A percentile compares a stretch with the other conserved stretches of the same genome.
phyloP scores from a whole-genome alignment of 257 asterid genomes.

The Solanum chmielewskii region DNA sequence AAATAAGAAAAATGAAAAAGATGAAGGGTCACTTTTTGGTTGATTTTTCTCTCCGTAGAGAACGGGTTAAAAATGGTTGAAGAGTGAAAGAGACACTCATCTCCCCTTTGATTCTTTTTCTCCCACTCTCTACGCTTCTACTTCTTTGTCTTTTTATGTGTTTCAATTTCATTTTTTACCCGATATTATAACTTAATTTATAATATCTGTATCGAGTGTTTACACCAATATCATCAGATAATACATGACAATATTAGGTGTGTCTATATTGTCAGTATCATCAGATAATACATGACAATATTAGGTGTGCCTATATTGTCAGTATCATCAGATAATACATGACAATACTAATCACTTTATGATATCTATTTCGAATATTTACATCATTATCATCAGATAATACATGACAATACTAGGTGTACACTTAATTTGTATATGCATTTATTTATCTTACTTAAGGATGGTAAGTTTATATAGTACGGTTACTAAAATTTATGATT shows the following conservation, averaged over 20 bases:
- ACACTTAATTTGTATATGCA: neutral
- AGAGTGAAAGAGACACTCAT: slow-evolving; percentile 34
- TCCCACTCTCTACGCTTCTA: slow-evolving; percentile 57
- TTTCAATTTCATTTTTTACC: neutral
- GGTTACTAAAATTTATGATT: too few relatives aligned
- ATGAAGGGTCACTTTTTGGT: slow-evolving; percentile 38
- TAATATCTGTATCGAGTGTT: neutral
- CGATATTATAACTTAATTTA: neutral
- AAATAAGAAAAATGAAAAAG: neutral
- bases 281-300: too few relatives aligned
- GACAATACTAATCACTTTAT: too few relatives aligned
- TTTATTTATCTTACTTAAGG: too few relatives aligned
- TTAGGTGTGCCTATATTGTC: too few relatives aligned
- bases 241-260: too few relatives aligned
- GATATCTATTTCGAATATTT: neutral
- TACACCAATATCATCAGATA: too few relatives aligned
- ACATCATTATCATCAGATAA: neutral
- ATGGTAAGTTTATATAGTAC: neutral
- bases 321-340: too few relatives aligned
- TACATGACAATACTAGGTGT: neutral
- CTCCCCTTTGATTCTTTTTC: slow-evolving; percentile 38
- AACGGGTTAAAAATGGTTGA: slow-evolving; percentile 61
- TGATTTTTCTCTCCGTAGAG: slow-evolving; percentile 62
- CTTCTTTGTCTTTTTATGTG: neutral
- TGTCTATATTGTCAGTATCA: too few relatives aligned